Conservation (phyloP, 2,329 filamentous ascomycete genomes). For the Leptographium procerum region DNA sequence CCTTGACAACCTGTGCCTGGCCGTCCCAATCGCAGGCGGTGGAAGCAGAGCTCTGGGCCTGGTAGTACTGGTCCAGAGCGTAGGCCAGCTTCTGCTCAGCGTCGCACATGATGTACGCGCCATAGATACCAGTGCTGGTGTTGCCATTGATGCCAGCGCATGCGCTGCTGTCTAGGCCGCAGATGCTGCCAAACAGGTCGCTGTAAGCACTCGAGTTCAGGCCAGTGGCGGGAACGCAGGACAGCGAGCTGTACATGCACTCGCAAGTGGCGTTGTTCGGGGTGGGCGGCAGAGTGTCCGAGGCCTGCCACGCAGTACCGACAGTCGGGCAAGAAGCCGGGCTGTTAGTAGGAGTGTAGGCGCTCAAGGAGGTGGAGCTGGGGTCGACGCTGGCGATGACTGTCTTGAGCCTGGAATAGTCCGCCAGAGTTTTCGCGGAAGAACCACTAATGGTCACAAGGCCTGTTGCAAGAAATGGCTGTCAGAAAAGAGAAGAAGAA, state of each 20-base stretch:
- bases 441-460: constrained; percentile 50
- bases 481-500: not conserved
- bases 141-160: constrained; percentile 62
- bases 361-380: constrained; percentile 48
- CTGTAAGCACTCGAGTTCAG: constrained; percentile 49
- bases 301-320: constrained; percentile 56
- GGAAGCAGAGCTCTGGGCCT: constrained; percentile 37
- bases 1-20: constrained; percentile 44
- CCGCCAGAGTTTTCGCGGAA: constrained; percentile 53
- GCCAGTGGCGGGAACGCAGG: constrained; percentile 53
- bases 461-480: constrained; percentile 31
- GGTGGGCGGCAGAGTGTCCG: constrained; percentile 62
- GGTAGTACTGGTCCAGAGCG: constrained; percentile 64
- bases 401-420: constrained; percentile 63
- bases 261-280: constrained; percentile 70
- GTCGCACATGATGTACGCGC: constrained; percentile 68
- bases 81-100: constrained; percentile 59
- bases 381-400: constrained; percentile 60
- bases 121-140: constrained; percentile 56
- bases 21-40: constrained; percentile 63
- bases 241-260: constrained; percentile 70
- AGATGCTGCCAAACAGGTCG: constrained; percentile 64
- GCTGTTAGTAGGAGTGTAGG: constrained; percentile 66
- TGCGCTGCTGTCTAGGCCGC: constrained; percentile 41
- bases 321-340: constrained; percentile 60